Evolutionary conservation across 768 basidiomycete species (phyloP).

Genomic region (Mycena alexandri): DNA sequence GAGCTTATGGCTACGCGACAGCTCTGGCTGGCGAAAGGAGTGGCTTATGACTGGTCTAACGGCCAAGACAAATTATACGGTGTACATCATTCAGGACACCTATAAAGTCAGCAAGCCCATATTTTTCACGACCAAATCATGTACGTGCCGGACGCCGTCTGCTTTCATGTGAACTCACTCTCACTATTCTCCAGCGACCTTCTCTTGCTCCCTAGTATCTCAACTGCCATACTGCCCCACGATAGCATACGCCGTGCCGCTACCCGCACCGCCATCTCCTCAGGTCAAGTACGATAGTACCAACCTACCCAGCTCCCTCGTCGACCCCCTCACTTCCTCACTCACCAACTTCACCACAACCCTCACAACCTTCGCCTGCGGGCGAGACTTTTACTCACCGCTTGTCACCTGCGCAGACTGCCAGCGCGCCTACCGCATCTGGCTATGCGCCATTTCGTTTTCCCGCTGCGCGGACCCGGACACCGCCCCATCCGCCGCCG

Average conservation of each 20-base stretch:
- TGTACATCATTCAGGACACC: conserved; percentile 69
- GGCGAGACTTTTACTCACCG: conserved; percentile 84
- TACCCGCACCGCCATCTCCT: conserved; percentile 63
- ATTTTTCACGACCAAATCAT: conserved; percentile 81
- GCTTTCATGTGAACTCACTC: neutral
- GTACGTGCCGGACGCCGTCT: conserved; percentile 49
- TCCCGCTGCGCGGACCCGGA: conserved; percentile 71
- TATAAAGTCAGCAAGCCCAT: conserved; percentile 75
- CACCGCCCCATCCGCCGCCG: conserved; percentile 47
- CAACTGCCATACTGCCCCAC: conserved; percentile 82
- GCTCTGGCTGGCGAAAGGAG: conserved; percentile 74
- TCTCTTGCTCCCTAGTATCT: conserved; percentile 77
- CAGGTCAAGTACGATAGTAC: conserved; percentile 60
- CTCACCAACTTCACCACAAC: conserved; percentile 82
- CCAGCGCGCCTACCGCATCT: conserved; percentile 76
- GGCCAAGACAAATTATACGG: conserved; percentile 83
- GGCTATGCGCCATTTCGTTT: conserved; percentile 82
- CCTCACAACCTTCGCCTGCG: conserved; percentile 82
- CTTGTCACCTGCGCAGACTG: conserved; percentile 84
- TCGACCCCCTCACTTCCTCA: conserved; percentile 64
- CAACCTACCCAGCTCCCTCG: conserved; percentile 64
- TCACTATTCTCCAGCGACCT: conserved; percentile 59
- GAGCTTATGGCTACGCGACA: conserved; percentile 69
- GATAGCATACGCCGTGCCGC: conserved; percentile 76
- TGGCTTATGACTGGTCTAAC: conserved; percentile 73